Conservation (phyloP, 345 rosid genomes). For the Camelina neglecta region DNA sequence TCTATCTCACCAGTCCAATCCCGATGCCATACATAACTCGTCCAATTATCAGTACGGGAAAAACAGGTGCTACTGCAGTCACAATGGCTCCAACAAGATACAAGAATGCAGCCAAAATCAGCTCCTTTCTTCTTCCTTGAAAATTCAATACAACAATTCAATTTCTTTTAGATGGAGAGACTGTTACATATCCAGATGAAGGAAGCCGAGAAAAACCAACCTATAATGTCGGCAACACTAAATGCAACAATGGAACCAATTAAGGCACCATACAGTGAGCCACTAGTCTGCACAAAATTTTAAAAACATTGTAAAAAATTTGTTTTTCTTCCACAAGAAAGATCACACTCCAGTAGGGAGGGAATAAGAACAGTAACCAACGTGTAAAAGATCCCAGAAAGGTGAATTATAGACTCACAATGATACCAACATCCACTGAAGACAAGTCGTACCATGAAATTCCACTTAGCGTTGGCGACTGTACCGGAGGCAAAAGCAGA, state of each 20-base stretch:
- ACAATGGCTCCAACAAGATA: slow-evolving; percentile 87
- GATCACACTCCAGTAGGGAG: slow-evolving; percentile 6
- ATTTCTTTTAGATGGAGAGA: slow-evolving; percentile 28
- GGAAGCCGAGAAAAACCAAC: slow-evolving; percentile 46
- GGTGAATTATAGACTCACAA: slow-evolving; percentile 65
- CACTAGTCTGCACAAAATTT: slow-evolving; percentile 80
- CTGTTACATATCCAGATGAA: slow-evolving; percentile 7
- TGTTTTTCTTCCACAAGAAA: slow-evolving; percentile 3
- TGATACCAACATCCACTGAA: slow-evolving; percentile 85
- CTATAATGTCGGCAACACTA: slow-evolving; percentile 82
- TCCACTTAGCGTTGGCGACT: slow-evolving; percentile 88
- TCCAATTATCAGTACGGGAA: slow-evolving; percentile 78
- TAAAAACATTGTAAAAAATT: slow-evolving; percentile 11
- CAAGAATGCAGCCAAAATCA: slow-evolving; percentile 66
- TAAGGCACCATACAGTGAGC: slow-evolving; percentile 96
- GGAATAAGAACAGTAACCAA: slow-evolving; percentile 21
- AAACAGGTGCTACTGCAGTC: slow-evolving; percentile 77
- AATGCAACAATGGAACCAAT: slow-evolving; percentile 91
- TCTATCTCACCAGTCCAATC: slow-evolving; percentile 82
- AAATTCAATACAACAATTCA: slow-evolving; percentile 40
- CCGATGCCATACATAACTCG: slow-evolving; percentile 84
- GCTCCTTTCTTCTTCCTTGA: slow-evolving; percentile 92
- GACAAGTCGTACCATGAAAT: slow-evolving; percentile 84
- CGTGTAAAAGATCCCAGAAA: slow-evolving; percentile 25
- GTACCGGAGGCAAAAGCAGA: slow-evolving; percentile 43